Base-by-base conservation (phyloP, 2,329 filamentous ascomycete genomes). In the Pseudogymnoascus sp. region DNA sequence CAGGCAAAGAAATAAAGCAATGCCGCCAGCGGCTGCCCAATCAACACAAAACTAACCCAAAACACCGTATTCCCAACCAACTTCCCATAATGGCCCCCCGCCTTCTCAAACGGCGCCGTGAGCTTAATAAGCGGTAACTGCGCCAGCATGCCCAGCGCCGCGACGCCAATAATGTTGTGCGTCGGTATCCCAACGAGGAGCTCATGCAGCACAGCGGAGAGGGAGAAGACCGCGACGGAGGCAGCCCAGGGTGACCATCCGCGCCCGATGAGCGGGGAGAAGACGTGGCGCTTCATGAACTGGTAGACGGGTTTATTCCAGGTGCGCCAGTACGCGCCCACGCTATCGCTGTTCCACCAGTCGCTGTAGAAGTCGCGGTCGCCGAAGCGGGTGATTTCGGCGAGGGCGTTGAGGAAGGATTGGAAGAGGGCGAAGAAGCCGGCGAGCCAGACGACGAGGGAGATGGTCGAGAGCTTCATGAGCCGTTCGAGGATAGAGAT, bases 231-330 rank as follows among this genome's bases (percentile, higher is more conserved):
- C 62, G 88, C 80, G 28, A 89, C 77, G 68, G 91, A 93, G 1
- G 94, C 90, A 0, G 81, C 72, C 2, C 77, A 75, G 7, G 86
- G 81, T 61, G 82, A 88, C 79, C 90, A 92, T 1, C 94, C 94
- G 54, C 94, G 82, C 0, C 90, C 90, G 32, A 96, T 81, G 65
- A 99, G 80, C 1, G 94, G 94, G 38, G 88, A 87, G 76, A 94
- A 97, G 59, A 99, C 85, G 72, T 99, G 94, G 37, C 94, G 81
- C 70, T 90, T 92, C 86, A 99, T 97, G 74, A 96, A 99, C 62
- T 91, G 87, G 70, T 96, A 96, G 5, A 99, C 93, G 0, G 94
- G 94, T 72, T 95, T 95, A 76, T 99, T 99, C 94, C 94, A 99
- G 0, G 88, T 89, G 20, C 92, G 86, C 93, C 93, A 97, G 77